phyloP scores from a whole-genome alignment of 2,329 filamentous ascomycete species.

The Penicillium sp. region DNA sequence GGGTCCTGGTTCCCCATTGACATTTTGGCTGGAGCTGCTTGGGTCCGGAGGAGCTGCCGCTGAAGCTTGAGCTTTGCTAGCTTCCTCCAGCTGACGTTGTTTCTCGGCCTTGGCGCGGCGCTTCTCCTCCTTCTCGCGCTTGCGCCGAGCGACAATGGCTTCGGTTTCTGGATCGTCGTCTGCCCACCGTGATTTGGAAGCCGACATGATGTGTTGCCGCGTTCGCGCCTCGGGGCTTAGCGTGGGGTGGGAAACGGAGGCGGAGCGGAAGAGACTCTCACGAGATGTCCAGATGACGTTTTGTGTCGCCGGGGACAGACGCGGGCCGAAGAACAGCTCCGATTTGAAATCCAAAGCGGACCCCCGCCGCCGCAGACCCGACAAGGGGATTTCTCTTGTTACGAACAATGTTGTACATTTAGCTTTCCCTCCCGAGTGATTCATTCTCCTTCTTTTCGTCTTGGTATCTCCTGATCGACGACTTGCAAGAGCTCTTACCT shows the following conservation, averaged over 20 bases:
- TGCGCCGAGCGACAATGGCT: constrained; percentile 60
- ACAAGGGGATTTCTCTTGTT: constrained; percentile 2
- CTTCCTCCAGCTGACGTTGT: constrained; percentile 60
- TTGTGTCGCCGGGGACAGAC: constrained; percentile 20
- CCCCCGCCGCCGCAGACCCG: constrained; percentile 14
- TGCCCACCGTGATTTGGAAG: constrained; percentile 75
- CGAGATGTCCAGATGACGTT: constrained; percentile 12
- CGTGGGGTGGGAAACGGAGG: neutral
- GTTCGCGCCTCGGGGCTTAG: neutral
- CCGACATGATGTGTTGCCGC: constrained; percentile 50
- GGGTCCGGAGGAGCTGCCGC: constrained; percentile 26
- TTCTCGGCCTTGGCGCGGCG: constrained; percentile 77
- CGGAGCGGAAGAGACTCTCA: constrained; percentile 4
- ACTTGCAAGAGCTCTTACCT: no score
- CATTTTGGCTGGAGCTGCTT: constrained; percentile 14
- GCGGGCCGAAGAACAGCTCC: constrained; percentile 25
- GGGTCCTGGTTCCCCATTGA: constrained; percentile 31
- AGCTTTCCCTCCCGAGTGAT: no score
- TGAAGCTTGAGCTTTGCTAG: constrained; percentile 26
- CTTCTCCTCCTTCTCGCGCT: constrained; percentile 82
- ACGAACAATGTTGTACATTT: neutral
- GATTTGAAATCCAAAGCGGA: constrained; percentile 28
- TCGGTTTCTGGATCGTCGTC: constrained; percentile 75
- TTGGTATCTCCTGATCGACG: no score
- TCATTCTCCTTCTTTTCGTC: no score